Evolutionary conservation across 148 eudicot species (phyloP).

Genomic region (Camellia sinensis): DNA sequence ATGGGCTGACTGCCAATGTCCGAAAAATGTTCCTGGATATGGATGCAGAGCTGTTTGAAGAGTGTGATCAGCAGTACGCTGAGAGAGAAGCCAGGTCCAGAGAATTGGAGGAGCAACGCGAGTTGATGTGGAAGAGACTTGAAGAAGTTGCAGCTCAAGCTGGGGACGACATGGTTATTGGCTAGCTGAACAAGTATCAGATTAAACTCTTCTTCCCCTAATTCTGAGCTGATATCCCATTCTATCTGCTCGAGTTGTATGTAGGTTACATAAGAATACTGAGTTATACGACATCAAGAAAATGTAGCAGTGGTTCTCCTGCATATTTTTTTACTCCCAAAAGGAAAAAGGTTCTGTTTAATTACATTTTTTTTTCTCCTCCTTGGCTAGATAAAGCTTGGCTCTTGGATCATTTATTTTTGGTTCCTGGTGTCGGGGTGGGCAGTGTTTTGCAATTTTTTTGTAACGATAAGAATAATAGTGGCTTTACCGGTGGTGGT

Average conservation of each 20-base stretch:
- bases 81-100: conserved; percentile 28
- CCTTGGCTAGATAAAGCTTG: neutral
- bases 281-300: neutral
- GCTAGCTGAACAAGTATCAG: conserved; percentile 15
- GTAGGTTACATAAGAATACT: neutral
- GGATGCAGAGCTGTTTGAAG: conserved; percentile 46
- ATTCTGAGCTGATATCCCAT: neutral
- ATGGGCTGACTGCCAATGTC: conserved; percentile 45
- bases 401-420: conserved; percentile 21
- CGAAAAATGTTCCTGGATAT: conserved; percentile 47
- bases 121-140: conserved; percentile 37
- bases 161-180: conserved; percentile 29
- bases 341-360: neutral
- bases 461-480: neutral
- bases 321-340: neutral
- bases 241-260: neutral
- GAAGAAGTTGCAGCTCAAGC: conserved; percentile 37
- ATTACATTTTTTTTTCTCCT: conserved; percentile 5
- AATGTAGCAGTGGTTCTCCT: neutral
- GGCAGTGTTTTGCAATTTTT: conserved; percentile 13
- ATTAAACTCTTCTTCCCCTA: neutral
- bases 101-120: conserved; percentile 35
- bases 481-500: too few species aligned
- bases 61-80: conserved; percentile 31
- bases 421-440: conserved; percentile 9